Evolutionary conservation across 2,329 filamentous ascomycete genomes (phyloP), one percentile per base, ranked within the genome.

Genomic region (Emmonsia crescens): DNA sequence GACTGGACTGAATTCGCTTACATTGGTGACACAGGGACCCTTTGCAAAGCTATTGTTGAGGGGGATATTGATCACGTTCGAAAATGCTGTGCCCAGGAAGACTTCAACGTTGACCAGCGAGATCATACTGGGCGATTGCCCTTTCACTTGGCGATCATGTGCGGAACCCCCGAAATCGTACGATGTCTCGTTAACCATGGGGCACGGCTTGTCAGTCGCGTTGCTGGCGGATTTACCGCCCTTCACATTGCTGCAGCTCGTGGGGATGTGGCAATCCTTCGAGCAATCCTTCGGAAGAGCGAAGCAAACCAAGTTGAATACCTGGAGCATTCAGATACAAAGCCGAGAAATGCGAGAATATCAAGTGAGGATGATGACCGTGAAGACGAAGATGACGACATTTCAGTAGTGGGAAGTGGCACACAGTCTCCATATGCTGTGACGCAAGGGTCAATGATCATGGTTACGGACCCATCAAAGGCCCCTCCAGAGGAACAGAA

Each of bases 1-100:
- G 89, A 94, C 69, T 95, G 90, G 89, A 94, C 90, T 0, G 65
- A 92, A 66, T 94, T 95, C 89, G 89, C 90, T 0, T 96, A 95
- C 66, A 82, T 95, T 42, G 89, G 89, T 12, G 89, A 91, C 66
- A 92, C 89, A 0, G 85, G 84, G 44, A 80, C 83, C 19, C 79
- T 96, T 1, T 95, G 89, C 68, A 87, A 91, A 69, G 90, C 89
- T 0, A 95, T 96, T 62, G 84, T 92, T 3, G 85, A 91, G 66
- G 79, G 82, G 1, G 86, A 95, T 71, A 67, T 87, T 2, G 85
- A 89, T 44, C 82, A 84, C 64, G 87, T 95, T 2, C 74, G 84
- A 66, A 83, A 85, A 66, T 95, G 89, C 86, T 75, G 83, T 12
- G 79, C 85, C 29, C 84, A 88, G 68, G 85, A 90, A 62, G 85